phyloP scores from a whole-genome alignment of 306 rosid genomes.

The Prunus armeniaca region DNA sequence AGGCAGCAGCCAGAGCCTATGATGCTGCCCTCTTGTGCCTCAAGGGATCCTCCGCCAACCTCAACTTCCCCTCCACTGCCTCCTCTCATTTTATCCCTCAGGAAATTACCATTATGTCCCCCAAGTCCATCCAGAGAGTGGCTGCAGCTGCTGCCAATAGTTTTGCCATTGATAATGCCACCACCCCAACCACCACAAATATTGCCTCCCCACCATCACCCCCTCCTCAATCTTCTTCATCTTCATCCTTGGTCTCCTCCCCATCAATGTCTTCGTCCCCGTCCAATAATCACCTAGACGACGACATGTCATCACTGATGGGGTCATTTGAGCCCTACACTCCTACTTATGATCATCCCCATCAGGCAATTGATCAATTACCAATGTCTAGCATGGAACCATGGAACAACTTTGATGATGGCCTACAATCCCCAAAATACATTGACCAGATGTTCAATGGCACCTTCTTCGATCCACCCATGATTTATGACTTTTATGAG shows the following conservation, averaged over 20 bases:
- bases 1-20: conserved; percentile 98
- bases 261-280: conserved; percentile 47
- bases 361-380: conserved; percentile 22
- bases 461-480: conserved; percentile 52
- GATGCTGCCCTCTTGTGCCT: conserved; percentile 96
- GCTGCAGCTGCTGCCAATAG: conserved; percentile 87
- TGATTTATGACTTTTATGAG: conserved; percentile 57
- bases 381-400: conserved; percentile 49
- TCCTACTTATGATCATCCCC: conserved; percentile 16
- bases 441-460: conserved; percentile 65
- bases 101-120: conserved; percentile 57
- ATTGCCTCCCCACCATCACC: conserved; percentile 28
- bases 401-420: conserved; percentile 56
- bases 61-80: conserved; percentile 65
- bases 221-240: conserved; percentile 42
- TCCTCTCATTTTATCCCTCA: conserved; percentile 33
- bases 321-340: conserved; percentile 32
- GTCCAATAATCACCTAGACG: conserved; percentile 41
- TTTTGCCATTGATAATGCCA: conserved; percentile 29
- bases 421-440: conserved; percentile 49
- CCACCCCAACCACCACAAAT: neutral
- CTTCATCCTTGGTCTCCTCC: conserved; percentile 44
- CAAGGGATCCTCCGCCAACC: conserved; percentile 79
- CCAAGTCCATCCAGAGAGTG: conserved; percentile 77
- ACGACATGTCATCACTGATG: conserved; percentile 35